Conservation (phyloP, 2,329 filamentous ascomycete species). For the Lasiodiplodia citricola region DNA sequence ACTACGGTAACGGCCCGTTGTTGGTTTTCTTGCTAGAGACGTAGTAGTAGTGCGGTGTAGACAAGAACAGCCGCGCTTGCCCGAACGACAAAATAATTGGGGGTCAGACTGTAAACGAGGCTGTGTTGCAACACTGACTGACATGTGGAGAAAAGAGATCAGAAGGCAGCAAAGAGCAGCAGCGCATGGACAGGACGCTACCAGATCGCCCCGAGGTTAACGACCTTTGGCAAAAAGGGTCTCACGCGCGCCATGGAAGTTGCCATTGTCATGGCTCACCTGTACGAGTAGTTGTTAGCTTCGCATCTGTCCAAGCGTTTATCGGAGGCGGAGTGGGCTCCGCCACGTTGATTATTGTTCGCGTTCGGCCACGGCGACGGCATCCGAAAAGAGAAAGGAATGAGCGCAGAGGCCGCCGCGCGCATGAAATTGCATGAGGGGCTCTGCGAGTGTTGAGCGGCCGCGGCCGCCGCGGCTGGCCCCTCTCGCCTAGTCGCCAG, state of each 20-base stretch:
- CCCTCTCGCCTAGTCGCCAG: constrained; percentile 2
- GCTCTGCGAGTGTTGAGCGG: not conserved
- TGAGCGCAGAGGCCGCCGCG: not conserved
- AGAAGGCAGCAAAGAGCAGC: not conserved
- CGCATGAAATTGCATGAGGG: constrained; percentile 9
- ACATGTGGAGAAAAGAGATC: not conserved
- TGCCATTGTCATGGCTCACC: constrained; percentile 4
- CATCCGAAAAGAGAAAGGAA: not conserved
- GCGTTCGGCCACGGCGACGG: not conserved
- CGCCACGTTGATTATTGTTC: not conserved
- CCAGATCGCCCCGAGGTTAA: not conserved
- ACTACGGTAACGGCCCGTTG: not conserved
- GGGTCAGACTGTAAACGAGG: not conserved
- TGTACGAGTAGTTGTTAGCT: not conserved
- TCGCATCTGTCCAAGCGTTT: not conserved
- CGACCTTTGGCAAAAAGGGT: not conserved
- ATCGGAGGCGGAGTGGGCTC: not conserved
- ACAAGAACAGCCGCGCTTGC: not conserved
- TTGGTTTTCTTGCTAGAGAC: not conserved
- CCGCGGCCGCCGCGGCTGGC: not conserved
- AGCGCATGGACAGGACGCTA: not conserved
- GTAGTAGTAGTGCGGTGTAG: not conserved
- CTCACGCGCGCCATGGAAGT: constrained; percentile 4
- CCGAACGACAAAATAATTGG: not conserved
- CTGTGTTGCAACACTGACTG: not conserved